A percentile compares a stretch with the other conserved stretches of the same genome.
phyloP scores from a whole-genome alignment of 2,329 filamentous ascomycete species.

The Xylaria polymorpha region DNA sequence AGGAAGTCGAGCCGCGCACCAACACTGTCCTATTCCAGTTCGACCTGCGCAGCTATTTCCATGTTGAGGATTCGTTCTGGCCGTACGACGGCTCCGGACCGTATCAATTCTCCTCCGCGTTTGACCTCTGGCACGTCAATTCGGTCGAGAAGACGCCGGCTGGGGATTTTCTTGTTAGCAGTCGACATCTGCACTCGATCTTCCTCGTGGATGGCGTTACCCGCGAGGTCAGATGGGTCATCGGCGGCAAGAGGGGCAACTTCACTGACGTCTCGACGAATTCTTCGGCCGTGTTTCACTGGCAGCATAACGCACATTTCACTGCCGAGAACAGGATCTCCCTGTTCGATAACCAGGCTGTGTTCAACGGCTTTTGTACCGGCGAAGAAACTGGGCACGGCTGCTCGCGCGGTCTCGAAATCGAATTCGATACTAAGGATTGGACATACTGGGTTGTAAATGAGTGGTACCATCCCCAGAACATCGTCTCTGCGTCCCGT shows the following conservation, averaged over 20 bases:
- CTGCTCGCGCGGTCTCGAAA: conserved; percentile 34
- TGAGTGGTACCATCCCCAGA: conserved; percentile 35
- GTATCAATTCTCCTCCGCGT: not conserved
- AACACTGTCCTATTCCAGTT: not conserved
- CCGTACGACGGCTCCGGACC: not conserved
- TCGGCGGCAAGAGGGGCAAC: conserved; percentile 28
- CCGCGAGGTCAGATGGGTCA: not conserved
- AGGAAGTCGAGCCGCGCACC: not conserved
- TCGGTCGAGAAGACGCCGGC: not conserved
- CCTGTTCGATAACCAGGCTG: conserved; percentile 34
- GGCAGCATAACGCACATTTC: conserved; percentile 37
- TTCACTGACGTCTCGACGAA: conserved; percentile 30
- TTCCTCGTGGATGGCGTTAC: not conserved
- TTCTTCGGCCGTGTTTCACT: conserved; percentile 26
- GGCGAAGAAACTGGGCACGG: conserved; percentile 3
- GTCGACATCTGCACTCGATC: not conserved
- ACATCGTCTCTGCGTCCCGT: conserved; percentile 24
- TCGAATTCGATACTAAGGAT: conserved; percentile 24
- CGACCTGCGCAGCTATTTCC: conserved; percentile 1
- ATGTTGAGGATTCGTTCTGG: not conserved
- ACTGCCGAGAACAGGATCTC: conserved; percentile 24
- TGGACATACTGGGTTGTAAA: conserved; percentile 28
- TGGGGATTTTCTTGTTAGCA: not conserved
- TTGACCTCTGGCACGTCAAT: conserved; percentile 4
- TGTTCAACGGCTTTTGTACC: conserved; percentile 31